Percentiles rank a stretch among this genome's conserved stretches.
Conservation (phyloP, 441 rosid genomes). For the Geranium incanum region DNA sequence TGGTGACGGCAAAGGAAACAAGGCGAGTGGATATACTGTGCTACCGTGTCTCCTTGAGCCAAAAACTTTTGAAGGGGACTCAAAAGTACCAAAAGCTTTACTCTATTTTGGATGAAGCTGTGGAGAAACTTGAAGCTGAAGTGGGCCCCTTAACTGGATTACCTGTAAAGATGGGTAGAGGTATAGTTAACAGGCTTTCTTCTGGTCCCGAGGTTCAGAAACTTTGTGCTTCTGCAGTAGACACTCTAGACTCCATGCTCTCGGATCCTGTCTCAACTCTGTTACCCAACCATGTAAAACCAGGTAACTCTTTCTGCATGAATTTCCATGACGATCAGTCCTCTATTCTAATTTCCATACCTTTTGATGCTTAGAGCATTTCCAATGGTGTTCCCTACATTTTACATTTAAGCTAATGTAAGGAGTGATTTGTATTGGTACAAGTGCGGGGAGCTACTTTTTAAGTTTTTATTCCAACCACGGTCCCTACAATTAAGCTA, state of each 20-base stretch:
- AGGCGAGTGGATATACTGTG: slow-evolving; percentile 83
- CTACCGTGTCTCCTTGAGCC: slow-evolving; percentile 73
- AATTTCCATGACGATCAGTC: not conserved
- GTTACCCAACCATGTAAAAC: slow-evolving; percentile 20
- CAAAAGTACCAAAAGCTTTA: slow-evolving; percentile 41
- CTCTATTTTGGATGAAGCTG: slow-evolving; percentile 67
- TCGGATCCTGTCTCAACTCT: slow-evolving; percentile 25
- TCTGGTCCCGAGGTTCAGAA: slow-evolving; percentile 71
- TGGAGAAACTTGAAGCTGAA: slow-evolving; percentile 70
- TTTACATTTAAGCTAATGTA: no score
- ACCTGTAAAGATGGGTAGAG: slow-evolving; percentile 82
- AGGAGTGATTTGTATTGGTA: no score
- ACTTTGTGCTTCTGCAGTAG: slow-evolving; percentile 61
- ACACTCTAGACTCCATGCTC: slow-evolving; percentile 49
- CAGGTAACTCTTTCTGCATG: slow-evolving; percentile 33
- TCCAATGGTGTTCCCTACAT: no score
- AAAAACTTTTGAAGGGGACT: slow-evolving; percentile 63
- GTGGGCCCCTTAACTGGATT: slow-evolving; percentile 74
- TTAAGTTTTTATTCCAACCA: no score
- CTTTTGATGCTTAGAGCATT: no score
- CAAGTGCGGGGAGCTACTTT: no score
- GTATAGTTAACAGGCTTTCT: slow-evolving; percentile 80
- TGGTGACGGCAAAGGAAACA: slow-evolving; percentile 66
- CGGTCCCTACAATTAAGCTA: no score
- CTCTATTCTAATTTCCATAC: no score